These are phyloP conservation scores for Haplosporangium sp. DNA, from an alignment of 371 early-diverging fungal species.

Conservation along the genomic window DNA sequence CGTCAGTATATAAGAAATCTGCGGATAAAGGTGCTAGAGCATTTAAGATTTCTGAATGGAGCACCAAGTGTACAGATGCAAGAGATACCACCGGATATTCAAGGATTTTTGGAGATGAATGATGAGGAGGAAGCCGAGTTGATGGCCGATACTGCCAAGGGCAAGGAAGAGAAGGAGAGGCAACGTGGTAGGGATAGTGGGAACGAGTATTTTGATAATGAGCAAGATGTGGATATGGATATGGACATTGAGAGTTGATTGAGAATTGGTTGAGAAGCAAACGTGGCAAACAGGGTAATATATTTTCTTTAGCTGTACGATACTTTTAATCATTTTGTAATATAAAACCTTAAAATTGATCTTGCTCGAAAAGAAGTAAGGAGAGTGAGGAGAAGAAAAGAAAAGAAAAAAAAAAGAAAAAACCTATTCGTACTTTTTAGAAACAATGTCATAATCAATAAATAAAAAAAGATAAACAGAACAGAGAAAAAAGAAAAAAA, in stretches of 20 bases:
- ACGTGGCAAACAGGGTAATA: not conserved
- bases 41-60: conserved; percentile 87
- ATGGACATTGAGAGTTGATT: conserved; percentile 38
- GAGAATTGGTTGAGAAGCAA: not conserved
- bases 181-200: conserved; percentile 50
- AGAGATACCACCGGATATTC: conserved; percentile 83
- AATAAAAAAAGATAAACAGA: not conserved
- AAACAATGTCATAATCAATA: too few species aligned
- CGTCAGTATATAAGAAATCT: conserved; percentile 84
- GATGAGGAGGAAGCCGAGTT: conserved; percentile 68
- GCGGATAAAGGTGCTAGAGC: conserved; percentile 86
- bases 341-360: too few species aligned
- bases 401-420: too few species aligned
- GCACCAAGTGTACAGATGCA: conserved; percentile 99
- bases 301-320: not conserved
- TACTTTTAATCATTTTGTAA: not conserved
- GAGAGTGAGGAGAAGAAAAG: too few species aligned
- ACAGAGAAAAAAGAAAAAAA: not conserved
- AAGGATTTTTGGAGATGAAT: conserved; percentile 78
- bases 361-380: too few species aligned
- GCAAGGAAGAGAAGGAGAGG: conserved; percentile 64
- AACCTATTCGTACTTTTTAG: too few species aligned
- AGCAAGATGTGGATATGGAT: conserved; percentile 59
- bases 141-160: conserved; percentile 64
- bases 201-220: conserved; percentile 61